phyloP scores from a whole-genome alignment of 345 rosid genomes.

The Anastatica hierochuntica region DNA sequence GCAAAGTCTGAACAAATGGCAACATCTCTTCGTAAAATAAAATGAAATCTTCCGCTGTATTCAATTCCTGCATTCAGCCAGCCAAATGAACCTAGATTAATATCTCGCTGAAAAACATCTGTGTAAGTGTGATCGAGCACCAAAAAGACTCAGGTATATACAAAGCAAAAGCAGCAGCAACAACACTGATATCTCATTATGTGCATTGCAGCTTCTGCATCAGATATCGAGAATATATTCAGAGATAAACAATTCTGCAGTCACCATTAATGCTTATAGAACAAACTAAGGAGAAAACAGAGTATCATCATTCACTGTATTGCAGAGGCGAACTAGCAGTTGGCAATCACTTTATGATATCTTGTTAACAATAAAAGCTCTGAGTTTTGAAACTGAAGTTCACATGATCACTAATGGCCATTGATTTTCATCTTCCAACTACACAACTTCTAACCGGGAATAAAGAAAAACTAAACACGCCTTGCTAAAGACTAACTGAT shows the following conservation, averaged over 20 bases:
- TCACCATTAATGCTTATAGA: neutral
- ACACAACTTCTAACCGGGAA: too few species aligned
- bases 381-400: neutral
- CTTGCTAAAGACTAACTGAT: neutral
- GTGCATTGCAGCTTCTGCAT: neutral
- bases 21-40: slow-evolving; percentile 61
- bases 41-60: slow-evolving; percentile 87
- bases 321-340: too few species aligned
- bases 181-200: neutral
- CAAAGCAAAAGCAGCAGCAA: neutral
- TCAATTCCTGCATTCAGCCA: slow-evolving; percentile 52
- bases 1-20: slow-evolving; percentile 63
- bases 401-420: neutral
- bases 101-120: neutral
- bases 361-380: neutral
- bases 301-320: neutral
- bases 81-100: slow-evolving; percentile 1
- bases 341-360: too few species aligned
- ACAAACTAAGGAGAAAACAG: neutral
- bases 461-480: neutral
- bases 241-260: neutral
- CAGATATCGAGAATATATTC: neutral
- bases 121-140: neutral
- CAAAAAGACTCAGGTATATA: slow-evolving; percentile 1
- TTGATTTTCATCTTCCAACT: neutral